These are phyloP conservation scores for Taiwanofungus camphoratus DNA, from an alignment of 1,284 basidiomycete species.

Conservation along the genomic window DNA sequence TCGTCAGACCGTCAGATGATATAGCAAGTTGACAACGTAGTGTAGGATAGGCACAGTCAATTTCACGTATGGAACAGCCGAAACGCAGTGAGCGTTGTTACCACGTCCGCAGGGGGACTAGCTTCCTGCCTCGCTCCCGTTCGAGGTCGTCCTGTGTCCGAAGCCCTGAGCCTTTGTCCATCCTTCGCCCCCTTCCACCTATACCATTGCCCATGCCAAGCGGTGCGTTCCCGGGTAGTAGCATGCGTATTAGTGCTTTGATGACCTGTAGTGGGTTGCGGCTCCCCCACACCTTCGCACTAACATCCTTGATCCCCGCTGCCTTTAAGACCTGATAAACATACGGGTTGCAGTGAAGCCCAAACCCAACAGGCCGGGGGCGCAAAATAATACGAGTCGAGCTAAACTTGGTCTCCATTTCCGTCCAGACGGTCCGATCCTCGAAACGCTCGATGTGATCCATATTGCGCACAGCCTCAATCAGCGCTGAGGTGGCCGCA, in stretches of 20 bases:
- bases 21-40: too few relatives aligned
- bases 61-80: too few relatives aligned
- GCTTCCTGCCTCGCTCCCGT: conserved; percentile 57
- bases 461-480: conserved; percentile 79
- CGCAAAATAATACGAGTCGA: conserved; percentile 82
- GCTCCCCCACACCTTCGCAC: conserved; percentile 92
- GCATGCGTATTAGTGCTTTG: conserved; percentile 56
- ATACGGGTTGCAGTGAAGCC: conserved; percentile 84
- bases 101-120: not conserved
- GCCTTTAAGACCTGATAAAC: conserved; percentile 88
- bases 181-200: conserved; percentile 61
- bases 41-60: too few relatives aligned
- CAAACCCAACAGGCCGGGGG: conserved; percentile 91
- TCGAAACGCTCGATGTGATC: conserved; percentile 90
- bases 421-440: conserved; percentile 86
- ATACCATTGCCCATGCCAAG: conserved; percentile 71
- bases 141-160: conserved; percentile 61
- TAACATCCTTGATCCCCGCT: conserved; percentile 91
- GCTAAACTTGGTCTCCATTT: conserved; percentile 81
- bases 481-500: conserved; percentile 64
- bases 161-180: conserved; percentile 66
- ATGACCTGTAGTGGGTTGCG: conserved; percentile 69
- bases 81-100: too few relatives aligned
- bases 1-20: too few relatives aligned
- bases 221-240: conserved; percentile 71